phyloP scores from a whole-genome alignment of 495 filamentous ascomycete genomes.

The Daldinia concentrica region DNA sequence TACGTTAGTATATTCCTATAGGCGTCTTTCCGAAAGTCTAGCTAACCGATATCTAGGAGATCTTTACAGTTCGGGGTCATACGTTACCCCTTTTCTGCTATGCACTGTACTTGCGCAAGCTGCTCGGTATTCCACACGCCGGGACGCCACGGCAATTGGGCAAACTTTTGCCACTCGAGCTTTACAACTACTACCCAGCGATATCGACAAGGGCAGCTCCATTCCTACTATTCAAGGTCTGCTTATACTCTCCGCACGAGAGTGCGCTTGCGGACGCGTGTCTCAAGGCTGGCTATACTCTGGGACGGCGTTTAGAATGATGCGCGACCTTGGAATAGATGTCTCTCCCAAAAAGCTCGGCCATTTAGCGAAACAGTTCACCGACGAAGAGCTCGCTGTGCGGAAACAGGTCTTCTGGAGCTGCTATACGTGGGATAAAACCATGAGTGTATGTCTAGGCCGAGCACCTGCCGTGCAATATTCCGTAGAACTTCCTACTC shows the following conservation, averaged over 20 bases:
- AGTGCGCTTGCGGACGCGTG: not conserved
- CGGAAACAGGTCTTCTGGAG: constrained; percentile 23
- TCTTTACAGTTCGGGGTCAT: not conserved
- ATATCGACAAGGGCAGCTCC: not conserved
- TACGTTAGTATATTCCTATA: constrained; percentile 2
- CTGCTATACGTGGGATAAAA: constrained; percentile 24
- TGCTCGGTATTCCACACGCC: not conserved
- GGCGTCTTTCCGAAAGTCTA: not conserved
- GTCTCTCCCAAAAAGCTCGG: not conserved
- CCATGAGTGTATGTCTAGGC: constrained; percentile 21
- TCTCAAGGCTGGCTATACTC: not conserved
- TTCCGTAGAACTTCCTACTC: not conserved
- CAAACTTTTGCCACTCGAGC: not conserved
- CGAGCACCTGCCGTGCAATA: constrained; percentile 2
- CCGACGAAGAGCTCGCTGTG: constrained; percentile 18
- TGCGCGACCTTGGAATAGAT: not conserved
- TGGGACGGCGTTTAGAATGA: not conserved
- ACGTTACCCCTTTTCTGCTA: not conserved
- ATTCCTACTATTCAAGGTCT: not conserved
- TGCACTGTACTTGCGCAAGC: not conserved
- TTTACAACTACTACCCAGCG: not conserved
- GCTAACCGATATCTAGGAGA: not conserved
- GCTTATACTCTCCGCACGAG: not conserved
- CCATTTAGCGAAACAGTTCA: constrained; percentile 12
- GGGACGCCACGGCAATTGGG: not conserved